Base-by-base conservation (phyloP, 305 asterid genomes). In the Lippia alba region DNA sequence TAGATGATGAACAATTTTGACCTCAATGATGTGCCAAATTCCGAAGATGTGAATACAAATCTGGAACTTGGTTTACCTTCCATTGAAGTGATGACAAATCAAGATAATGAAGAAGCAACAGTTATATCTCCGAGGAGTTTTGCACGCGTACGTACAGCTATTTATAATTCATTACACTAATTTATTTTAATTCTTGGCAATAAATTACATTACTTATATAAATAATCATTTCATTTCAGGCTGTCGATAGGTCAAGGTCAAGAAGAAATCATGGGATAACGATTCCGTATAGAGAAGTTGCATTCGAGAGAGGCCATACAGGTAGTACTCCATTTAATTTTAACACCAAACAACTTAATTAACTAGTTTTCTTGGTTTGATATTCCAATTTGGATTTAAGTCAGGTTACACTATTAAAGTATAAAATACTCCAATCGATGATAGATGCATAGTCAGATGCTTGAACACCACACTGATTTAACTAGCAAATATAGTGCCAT, bases 251-350 rank as follows among this genome's bases (percentile, higher is more conserved):
- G 55, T n/a, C 55, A n/a, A 49, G 55, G 55, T n/a, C 55, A n/a
- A n/a, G 55, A 49, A 49, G 55, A 49, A 49, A 15, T 49, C 8
- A 14, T 14, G n/a, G 55, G 55, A 49, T 14, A 14, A 6, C 5
- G 19, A 49, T 49, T 49, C 55, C 55, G n/a, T 15, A 49, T 49
- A 15, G 55, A 49, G 19, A 49, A 49, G 55, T n/a, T 49, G 55
- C 6, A 49, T n/a, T 15, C n/a, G 17, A 49, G 3, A 49, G 55
- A 49, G 51, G 34, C 33, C 46, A 16, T 2, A 4, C 60, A 33
- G 32, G 70, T 65, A 15, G 70, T 65, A 15, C 44, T 53, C 18
- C 12, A 7, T 2, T 15, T 51, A 51, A 15, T 16, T 24, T 24
- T 24, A 0, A 12, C 53, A 46, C 8, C 56, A 5, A 15, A 36